These are phyloP conservation scores for Aspergillus sparsus DNA, from an alignment of 495 filamentous ascomycete genomes.

Conservation along the genomic window DNA sequence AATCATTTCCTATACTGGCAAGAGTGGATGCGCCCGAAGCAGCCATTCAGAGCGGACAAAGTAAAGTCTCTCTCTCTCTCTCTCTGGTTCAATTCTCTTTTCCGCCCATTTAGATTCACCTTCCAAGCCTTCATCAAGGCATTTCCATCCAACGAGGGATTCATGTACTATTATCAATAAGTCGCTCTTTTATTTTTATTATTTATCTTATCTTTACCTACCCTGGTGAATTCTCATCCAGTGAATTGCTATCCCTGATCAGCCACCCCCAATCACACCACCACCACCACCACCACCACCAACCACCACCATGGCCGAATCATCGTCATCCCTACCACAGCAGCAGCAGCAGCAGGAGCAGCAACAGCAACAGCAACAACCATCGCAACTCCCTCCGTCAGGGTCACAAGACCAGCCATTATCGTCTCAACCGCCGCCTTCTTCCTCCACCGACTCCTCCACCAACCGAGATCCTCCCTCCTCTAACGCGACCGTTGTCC, in stretches of 20 bases:
- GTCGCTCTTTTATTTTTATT: neutral
- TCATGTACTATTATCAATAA: neutral
- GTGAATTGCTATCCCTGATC: neutral
- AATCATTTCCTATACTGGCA: too few species aligned
- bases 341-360: neutral
- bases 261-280: constrained; percentile 8
- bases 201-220: neutral
- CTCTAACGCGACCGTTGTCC: constrained; percentile 31
- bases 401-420: constrained; percentile 14
- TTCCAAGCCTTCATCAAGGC: too few species aligned
- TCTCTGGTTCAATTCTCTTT: too few species aligned
- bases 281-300: constrained; percentile 6
- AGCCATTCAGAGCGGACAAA: too few species aligned
- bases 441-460: constrained; percentile 21
- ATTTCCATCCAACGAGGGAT: neutral
- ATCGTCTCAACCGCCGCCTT: constrained; percentile 17
- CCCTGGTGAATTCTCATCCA: neutral
- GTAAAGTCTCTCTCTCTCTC: too few species aligned
- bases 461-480: constrained; percentile 15
- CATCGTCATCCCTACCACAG: constrained; percentile 27
- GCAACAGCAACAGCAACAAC: constrained; percentile 4
- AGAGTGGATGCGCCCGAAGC: too few species aligned
- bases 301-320: constrained; percentile 30
- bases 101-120: too few species aligned
- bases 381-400: constrained; percentile 21